phyloP scores from a whole-genome alignment of 164 flowering plant genomes.

The Aristolochia contorta region DNA sequence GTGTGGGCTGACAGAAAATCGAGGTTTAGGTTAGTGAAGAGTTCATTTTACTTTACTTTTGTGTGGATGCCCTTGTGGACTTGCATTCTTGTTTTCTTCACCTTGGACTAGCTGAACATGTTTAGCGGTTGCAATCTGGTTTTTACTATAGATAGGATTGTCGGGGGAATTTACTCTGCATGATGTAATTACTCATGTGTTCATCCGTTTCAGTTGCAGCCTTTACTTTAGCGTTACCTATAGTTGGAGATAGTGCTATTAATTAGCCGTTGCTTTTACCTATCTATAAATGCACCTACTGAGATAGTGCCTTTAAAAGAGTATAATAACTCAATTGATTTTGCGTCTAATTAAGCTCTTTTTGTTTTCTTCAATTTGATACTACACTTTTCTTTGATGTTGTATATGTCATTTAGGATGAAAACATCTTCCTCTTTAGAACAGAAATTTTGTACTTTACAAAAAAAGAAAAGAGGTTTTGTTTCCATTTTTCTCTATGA shows the following conservation, averaged over 20 bases:
- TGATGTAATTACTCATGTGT: neutral
- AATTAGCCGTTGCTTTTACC: neutral
- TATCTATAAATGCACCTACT: neutral
- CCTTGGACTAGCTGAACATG: neutral
- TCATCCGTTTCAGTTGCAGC: neutral
- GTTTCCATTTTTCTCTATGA: too few relatives aligned
- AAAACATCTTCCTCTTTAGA: too few relatives aligned
- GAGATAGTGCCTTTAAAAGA: too few relatives aligned
- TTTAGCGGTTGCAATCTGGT: slow-evolving; percentile 7
- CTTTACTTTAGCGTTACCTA: neutral
- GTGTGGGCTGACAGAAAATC: slow-evolving; percentile 63
- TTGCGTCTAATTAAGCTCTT: too few relatives aligned
- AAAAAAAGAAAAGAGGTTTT: too few relatives aligned
- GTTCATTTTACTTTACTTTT: neutral
- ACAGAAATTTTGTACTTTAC: too few relatives aligned
- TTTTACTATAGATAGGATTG: neutral
- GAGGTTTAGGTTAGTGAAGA: slow-evolving; percentile 61
- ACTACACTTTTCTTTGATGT: too few relatives aligned
- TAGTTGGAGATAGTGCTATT: too few relatives aligned
- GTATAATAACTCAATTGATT: too few relatives aligned
- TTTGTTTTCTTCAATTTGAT: too few relatives aligned
- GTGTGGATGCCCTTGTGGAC: neutral
- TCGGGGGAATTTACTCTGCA: neutral
- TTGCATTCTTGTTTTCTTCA: neutral
- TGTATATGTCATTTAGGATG: too few relatives aligned